Conservation (phyloP, 352 stramenopile species). For the Pythium plurisporium region DNA sequence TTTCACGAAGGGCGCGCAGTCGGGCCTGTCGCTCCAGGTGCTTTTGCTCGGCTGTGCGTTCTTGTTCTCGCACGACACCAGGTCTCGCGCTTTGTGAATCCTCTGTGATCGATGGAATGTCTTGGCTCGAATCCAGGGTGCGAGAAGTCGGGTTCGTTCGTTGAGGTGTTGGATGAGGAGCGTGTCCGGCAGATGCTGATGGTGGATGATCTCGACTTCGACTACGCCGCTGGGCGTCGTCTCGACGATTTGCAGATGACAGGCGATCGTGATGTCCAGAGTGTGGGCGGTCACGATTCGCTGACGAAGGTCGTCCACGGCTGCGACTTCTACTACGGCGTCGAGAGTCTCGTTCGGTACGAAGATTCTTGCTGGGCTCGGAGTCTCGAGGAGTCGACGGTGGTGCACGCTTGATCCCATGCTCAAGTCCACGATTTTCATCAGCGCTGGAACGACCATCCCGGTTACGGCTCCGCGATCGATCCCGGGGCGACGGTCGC, state of each 20-base stretch:
- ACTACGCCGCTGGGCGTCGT: slow-evolving; percentile 1
- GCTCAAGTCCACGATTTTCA: not conserved
- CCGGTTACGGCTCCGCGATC: slow-evolving; percentile 3
- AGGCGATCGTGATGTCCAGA: slow-evolving; percentile 4
- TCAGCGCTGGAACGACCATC: not conserved
- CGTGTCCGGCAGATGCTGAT: not conserved
- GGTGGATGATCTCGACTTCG: slow-evolving; percentile 4
- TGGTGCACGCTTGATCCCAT: slow-evolving; percentile 6
- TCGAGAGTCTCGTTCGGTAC: not conserved
- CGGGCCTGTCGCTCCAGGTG: slow-evolving; percentile 23
- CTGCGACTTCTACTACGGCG: slow-evolving; percentile 5
- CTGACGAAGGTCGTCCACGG: not conserved
- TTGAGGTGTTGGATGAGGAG: too few relatives aligned
- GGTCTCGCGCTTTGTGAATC: not conserved
- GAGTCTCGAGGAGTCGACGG: not conserved
- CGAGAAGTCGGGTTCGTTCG: too few relatives aligned
- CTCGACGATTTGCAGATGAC: slow-evolving; percentile 1
- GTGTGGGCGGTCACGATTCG: not conserved
- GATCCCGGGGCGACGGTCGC: not conserved
- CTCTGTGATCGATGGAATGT: too few relatives aligned
- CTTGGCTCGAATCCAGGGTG: too few relatives aligned
- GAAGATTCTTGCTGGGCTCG: not conserved
- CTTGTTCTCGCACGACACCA: not conserved
- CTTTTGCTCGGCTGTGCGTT: slow-evolving; percentile 19
- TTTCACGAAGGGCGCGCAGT: slow-evolving; percentile 11